Evolutionary conservation across 768 basidiomycete genomes (phyloP), one percentile per base, ranked within the genome.

Genomic region (Candolleomyces eurysporus): DNA sequence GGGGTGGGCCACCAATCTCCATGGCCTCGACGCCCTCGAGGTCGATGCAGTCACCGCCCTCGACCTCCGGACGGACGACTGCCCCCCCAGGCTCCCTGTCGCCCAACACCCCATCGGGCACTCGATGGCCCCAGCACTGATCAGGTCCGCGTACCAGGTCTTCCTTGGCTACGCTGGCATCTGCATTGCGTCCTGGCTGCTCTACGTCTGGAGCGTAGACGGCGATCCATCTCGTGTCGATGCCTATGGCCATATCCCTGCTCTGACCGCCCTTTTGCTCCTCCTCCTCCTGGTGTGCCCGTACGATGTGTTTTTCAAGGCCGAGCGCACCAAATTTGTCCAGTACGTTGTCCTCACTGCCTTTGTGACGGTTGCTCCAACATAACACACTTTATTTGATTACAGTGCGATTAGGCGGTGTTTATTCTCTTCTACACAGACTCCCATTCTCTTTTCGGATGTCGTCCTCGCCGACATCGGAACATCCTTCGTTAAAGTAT

Each of bases 401-500:
- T 36, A n/a, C 45, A 98, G 96, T 66, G 76, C 90, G 13, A 69
- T 94, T 48, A 78, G 82, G 49, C 82, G 96, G 64, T 97, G 94
- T 69, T 67, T 94, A 22, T 82, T 88, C 55, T 83, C 90, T n/a
- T 76, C 85, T 0, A 68, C 78, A 45, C 78, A 80, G 57, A 78
- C 79, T 46, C 84, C 89, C 5, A 80, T 94, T 45, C 86, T 88
- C 71, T 99, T 99, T 75, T 87, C 88, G 31, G 97, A 99, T 71
- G 86, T 99, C 22, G 84, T 98, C 48, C 86, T 96, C 61, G 96
- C 96, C 61, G 97, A 98, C 80, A 86, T 98, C 63, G 84, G 96
- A 68, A 99, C 97, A 2, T 98, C 96, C 2, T 96, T 92, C 69
- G 96, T 97, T 40, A 98, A 97, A 77, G 94, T 99, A 45, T 78